Evolutionary conservation across 441 rosid genomes (phyloP).

Genomic region (Corymbia citriodora): DNA sequence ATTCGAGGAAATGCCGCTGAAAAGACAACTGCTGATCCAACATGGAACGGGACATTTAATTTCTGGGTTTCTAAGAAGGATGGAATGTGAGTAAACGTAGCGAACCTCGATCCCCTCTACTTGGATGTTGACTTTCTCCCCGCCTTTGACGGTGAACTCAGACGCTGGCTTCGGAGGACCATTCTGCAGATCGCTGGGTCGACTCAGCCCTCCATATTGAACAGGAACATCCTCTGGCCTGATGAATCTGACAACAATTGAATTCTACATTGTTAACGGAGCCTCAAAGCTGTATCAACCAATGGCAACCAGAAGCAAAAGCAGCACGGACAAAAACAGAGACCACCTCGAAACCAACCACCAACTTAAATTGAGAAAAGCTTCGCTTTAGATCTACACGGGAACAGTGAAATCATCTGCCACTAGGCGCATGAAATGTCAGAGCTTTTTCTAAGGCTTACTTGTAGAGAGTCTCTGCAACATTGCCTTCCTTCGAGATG

Average conservation of each 20-base stretch:
- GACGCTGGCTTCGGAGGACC: slow-evolving; percentile 84
- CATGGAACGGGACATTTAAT: background rate
- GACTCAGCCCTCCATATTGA: slow-evolving; percentile 86
- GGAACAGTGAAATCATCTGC: background rate
- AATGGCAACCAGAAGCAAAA: background rate
- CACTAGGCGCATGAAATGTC: background rate
- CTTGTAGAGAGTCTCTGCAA: slow-evolving; percentile 95
- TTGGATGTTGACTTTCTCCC: slow-evolving; percentile 94
- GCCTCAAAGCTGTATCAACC: background rate
- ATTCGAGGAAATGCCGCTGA: background rate
- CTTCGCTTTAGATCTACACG: background rate
- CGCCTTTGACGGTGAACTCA: slow-evolving; percentile 90
- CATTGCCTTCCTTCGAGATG: slow-evolving; percentile 80
- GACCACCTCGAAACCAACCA: background rate
- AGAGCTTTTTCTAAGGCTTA: slow-evolving; percentile 4
- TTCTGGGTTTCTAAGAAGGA: background rate
- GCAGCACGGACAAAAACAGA: background rate
- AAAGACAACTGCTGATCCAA: background rate
- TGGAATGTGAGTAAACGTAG: background rate
- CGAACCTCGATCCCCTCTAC: slow-evolving; percentile 93
- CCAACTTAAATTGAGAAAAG: background rate
- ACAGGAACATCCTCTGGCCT: slow-evolving; percentile 88
- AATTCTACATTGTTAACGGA: background rate
- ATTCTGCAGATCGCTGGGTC: slow-evolving; percentile 51
- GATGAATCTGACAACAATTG: slow-evolving; percentile 45